phyloP scores from a whole-genome alignment of 495 filamentous ascomycete species.

The Penicillium lividum region DNA sequence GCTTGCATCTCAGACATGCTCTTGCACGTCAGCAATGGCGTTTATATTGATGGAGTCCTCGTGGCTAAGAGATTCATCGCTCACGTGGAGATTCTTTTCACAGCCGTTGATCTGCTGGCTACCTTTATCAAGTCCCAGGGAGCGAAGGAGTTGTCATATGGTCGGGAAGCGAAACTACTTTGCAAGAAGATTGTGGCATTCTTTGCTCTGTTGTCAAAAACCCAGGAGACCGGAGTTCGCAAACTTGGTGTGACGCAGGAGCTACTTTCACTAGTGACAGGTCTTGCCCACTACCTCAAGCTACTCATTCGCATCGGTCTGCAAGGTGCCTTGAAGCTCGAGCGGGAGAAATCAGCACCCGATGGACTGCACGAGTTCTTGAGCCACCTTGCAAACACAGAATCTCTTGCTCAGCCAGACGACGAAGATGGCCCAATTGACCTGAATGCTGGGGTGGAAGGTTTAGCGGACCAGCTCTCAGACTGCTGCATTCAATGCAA shows the following conservation, averaged over 20 bases:
- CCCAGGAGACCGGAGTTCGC: conserved; percentile 82
- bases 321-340: conserved; percentile 87
- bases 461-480: conserved; percentile 73
- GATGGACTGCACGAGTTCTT: conserved; percentile 81
- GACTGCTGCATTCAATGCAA: conserved; percentile 80
- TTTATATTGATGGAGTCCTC: conserved; percentile 91
- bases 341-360: conserved; percentile 72
- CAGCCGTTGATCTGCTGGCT: conserved; percentile 83
- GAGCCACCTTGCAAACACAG: conserved; percentile 72
- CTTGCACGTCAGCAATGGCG: conserved; percentile 96
- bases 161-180: conserved; percentile 91
- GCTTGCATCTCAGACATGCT: conserved; percentile 99
- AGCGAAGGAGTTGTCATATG: conserved; percentile 84
- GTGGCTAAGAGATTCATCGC: conserved; percentile 97
- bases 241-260: conserved; percentile 97
- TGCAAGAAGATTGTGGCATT: conserved; percentile 99
- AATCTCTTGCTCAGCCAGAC: conserved; percentile 58
- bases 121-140: conserved; percentile 64
- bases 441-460: conserved; percentile 68
- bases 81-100: conserved; percentile 92
- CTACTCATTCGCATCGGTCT: conserved; percentile 96
- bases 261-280: conserved; percentile 90
- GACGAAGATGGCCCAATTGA: conserved; percentile 72
- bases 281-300: conserved; percentile 96
- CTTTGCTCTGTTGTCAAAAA: conserved; percentile 90